These are phyloP conservation scores for Blastocladiella emersonii DNA, from an alignment of 371 early-diverging fungal genomes.

Conservation along the genomic window DNA sequence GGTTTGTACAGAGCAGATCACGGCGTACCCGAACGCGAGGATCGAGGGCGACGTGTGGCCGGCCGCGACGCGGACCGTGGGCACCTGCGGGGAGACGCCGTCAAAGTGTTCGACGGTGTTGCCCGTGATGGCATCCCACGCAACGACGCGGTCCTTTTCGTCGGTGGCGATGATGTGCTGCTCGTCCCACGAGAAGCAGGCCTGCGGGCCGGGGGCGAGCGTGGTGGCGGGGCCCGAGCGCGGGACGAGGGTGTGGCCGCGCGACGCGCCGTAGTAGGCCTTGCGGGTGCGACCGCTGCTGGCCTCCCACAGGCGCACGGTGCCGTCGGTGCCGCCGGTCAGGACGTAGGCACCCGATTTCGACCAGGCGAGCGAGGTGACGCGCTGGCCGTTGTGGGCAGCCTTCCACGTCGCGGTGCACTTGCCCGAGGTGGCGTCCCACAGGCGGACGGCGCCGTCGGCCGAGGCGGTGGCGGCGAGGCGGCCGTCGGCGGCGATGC, in stretches of 20 bases:
- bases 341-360: conserved; percentile 59
- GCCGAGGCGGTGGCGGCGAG: conserved; percentile 56
- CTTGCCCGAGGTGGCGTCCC: conserved; percentile 64
- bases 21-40: too few relatives aligned
- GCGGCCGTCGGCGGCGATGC: conserved; percentile 55
- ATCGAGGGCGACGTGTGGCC: background rate
- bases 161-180: background rate
- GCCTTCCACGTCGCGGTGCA: conserved; percentile 49
- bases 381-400: conserved; percentile 65
- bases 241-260: conserved; percentile 11
- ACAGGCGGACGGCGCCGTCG: conserved; percentile 77
- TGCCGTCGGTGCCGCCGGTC: conserved; percentile 62
- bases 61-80: conserved; percentile 3
- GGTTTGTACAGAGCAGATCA: too few relatives aligned
- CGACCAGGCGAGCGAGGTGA: conserved; percentile 55
- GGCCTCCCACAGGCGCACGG: conserved; percentile 68
- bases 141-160: background rate
- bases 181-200: background rate
- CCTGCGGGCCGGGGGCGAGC: background rate
- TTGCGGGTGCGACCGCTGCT: conserved; percentile 30
- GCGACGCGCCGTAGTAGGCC: conserved; percentile 6
- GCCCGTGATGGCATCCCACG: background rate
- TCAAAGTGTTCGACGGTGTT: background rate
- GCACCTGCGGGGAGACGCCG: background rate
- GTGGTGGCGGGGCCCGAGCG: conserved; percentile 7